Evolutionary conservation across 2,329 filamentous ascomycete species (phyloP).

Genomic region (Xylaria sp.): DNA sequence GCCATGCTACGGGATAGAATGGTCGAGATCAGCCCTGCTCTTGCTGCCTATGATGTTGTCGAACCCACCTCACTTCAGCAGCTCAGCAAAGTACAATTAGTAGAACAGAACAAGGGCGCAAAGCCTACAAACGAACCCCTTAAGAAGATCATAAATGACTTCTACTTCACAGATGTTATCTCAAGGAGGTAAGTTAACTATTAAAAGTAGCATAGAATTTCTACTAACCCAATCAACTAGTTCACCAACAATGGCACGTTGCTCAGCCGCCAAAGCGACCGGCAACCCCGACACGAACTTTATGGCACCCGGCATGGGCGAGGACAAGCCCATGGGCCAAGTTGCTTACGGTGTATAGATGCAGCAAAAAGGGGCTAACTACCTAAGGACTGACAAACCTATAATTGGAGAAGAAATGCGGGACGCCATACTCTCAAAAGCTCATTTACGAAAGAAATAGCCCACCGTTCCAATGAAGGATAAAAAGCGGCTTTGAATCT

Average conservation of each 20-base stretch:
- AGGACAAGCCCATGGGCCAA: conserved; percentile 70
- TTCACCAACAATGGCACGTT: conserved; percentile 98
- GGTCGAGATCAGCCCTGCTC: conserved; percentile 90
- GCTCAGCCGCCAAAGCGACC: conserved; percentile 89
- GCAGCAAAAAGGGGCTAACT: not conserved
- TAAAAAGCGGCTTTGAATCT: conserved; percentile 6
- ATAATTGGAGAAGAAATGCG: conserved; percentile 18
- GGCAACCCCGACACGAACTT: conserved; percentile 82
- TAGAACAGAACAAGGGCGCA: conserved; percentile 93
- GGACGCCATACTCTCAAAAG: conserved; percentile 1
- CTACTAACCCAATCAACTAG: conserved; percentile 57
- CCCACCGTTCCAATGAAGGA: conserved; percentile 7
- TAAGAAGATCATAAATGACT: conserved; percentile 90
- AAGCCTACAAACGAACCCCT: conserved; percentile 78
- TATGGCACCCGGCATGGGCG: conserved; percentile 76
- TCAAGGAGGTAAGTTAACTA: conserved; percentile 80
- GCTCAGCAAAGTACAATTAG: conserved; percentile 91
- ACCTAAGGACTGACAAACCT: not conserved
- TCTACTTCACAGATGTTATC: conserved; percentile 98
- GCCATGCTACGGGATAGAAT: conserved; percentile 90
- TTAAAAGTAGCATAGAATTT: not conserved
- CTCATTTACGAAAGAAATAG: conserved; percentile 10
- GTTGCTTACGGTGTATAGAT: conserved; percentile 66
- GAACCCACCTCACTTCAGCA: conserved; percentile 79
- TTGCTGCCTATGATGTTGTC: conserved; percentile 89